phyloP scores from a whole-genome alignment of 306 rosid genomes.

The Prunus salicina region DNA sequence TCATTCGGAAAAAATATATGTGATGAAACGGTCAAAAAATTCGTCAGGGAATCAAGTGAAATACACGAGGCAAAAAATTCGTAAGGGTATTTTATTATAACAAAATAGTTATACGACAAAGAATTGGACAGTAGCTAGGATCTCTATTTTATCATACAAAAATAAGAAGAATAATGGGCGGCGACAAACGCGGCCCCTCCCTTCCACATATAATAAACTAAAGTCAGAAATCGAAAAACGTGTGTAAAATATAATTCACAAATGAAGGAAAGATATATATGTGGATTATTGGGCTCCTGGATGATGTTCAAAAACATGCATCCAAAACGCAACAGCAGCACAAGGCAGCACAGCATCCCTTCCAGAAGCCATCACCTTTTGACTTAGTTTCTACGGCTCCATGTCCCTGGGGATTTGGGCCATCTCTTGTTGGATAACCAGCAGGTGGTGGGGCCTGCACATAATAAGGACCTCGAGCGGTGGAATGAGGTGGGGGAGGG shows the following conservation, averaged over 20 bases:
- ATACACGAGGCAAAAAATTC: no score
- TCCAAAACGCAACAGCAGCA: neutral
- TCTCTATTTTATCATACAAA: neutral
- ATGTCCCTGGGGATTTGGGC: neutral
- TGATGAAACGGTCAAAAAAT: no score
- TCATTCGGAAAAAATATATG: rapidly evolving
- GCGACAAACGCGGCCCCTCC: no score
- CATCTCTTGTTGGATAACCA: neutral
- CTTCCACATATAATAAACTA: no score
- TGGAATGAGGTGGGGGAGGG: neutral
- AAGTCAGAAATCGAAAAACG: no score
- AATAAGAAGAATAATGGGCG: no score
- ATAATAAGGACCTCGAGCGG: neutral
- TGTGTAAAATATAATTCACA: no score
- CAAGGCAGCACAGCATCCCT: neutral
- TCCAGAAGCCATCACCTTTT: neutral
- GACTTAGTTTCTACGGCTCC: neutral
- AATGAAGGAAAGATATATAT: no score
- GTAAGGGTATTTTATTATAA: no score
- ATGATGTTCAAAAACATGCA: no score
- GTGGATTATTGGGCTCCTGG: no score
- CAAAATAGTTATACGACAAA: no score
- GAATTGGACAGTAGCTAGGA: neutral
- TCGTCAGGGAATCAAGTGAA: neutral
- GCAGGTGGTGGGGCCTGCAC: neutral